Evolutionary conservation across 306 rosid genomes (phyloP), one percentile per base, ranked within the genome.

Genomic region (Acmispon strigosus): DNA sequence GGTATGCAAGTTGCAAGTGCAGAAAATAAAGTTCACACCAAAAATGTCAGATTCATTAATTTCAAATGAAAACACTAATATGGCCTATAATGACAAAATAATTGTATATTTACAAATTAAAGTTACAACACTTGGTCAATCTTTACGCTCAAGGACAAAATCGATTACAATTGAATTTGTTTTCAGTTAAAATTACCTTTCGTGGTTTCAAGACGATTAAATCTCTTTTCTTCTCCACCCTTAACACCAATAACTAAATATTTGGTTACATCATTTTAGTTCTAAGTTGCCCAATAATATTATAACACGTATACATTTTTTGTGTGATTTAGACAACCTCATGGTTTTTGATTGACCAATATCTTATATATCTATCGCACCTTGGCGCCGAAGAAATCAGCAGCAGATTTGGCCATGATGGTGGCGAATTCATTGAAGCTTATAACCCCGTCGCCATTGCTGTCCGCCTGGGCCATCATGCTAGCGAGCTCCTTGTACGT

Each of bases 371-470:
- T 48, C 68, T 50, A 75, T 9, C 32, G 50, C 0, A 51, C 56
- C 27, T 81, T 48, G 13, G 86, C 43, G 27, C 98, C 96, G 24
- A 92, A 85, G 66, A 87, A 92, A 62, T 89, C 92, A 10, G 92
- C 68, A 14, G 98, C 96, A 19, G 96, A 92, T 24, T 79, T 84
- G 8, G 98, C 92, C 92, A 92, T 70, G 20, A 87, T 57, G 20
- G 85, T 42, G 0, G 93, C 71, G 57, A 92, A 92, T 63, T 92
- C 98, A 42, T 63, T 79, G 52, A 92, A 92, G 54, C 90, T 92
- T 14, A 92, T 83, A 4, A 92, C 98, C 3, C 98, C 98, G 41
- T 92, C 98, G 24, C 96, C 92, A 29, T 92, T 80, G 53, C 80
- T 76, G 13, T 92, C 98, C 4, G 96, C 98, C 47, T 86, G 83